A percentile compares a stretch with the other conserved stretches of the same genome.
Conservation (phyloP, 768 basidiomycete species). For the Lentinula raphanica region DNA sequence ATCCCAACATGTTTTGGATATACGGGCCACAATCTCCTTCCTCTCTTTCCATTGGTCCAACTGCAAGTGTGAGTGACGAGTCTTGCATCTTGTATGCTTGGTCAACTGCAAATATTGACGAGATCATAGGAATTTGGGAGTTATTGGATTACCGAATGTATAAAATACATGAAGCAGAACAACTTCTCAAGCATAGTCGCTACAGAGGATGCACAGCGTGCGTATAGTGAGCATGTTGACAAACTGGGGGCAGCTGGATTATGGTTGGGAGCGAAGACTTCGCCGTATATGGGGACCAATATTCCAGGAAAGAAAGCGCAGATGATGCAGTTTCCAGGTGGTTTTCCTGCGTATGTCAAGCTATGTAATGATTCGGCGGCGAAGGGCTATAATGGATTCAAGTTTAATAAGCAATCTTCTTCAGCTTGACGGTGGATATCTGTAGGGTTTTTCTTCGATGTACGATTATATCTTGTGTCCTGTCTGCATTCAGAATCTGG, state of each 20-base stretch:
- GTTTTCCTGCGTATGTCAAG: background rate
- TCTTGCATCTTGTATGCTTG: too few relatives aligned
- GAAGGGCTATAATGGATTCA: background rate
- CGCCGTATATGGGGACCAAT: conserved; percentile 12
- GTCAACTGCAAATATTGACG: too few relatives aligned
- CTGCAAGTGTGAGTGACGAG: conserved; percentile 1
- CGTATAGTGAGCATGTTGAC: background rate
- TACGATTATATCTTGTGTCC: too few relatives aligned
- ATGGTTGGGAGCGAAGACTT: conserved; percentile 1
- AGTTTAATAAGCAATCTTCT: too few relatives aligned
- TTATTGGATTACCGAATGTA: conserved; percentile 20
- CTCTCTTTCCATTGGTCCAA: conserved; percentile 12
- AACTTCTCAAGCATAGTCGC: background rate
- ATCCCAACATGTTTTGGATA: conserved; percentile 15
- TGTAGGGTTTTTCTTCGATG: too few relatives aligned
- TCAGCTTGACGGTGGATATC: too few relatives aligned
- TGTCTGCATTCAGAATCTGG: too few relatives aligned
- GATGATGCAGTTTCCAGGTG: background rate
- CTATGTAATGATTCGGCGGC: background rate
- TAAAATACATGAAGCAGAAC: conserved; percentile 14
- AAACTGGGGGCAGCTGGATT: background rate
- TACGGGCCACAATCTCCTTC: conserved; percentile 15
- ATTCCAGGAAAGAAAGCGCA: conserved; percentile 1
- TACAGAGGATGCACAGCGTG: background rate
- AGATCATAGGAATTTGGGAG: conserved; percentile 20